Percentiles rank a stretch among this genome's conserved stretches.
phyloP scores from a whole-genome alignment of 2,329 filamentous ascomycete genomes.

The Sporothrix schenckii region DNA sequence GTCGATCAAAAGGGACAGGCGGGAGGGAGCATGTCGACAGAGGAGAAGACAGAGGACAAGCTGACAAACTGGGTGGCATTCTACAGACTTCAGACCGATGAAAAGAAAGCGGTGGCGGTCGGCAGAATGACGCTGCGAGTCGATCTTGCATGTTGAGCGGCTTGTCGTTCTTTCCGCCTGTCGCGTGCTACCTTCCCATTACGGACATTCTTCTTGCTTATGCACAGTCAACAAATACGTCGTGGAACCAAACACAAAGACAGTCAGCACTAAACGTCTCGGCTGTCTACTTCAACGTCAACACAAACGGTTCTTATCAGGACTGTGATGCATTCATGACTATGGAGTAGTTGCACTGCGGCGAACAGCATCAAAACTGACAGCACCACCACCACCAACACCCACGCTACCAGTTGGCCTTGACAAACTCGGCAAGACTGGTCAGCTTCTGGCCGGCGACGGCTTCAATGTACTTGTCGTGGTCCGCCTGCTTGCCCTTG shows the following conservation, averaged over 20 bases:
- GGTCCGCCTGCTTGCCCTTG: slow-evolving; percentile 41
- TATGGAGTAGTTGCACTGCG: too few species aligned
- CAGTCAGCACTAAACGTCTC: too few species aligned
- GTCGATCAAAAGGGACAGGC: slow-evolving; percentile 24
- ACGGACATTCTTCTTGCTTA: not conserved
- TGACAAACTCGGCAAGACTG: slow-evolving; percentile 48
- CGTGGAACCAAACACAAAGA: too few species aligned
- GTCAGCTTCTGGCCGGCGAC: slow-evolving; percentile 47
- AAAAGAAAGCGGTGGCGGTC: not conserved
- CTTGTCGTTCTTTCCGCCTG: not conserved
- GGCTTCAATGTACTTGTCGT: slow-evolving; percentile 46
- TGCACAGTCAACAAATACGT: too few species aligned
- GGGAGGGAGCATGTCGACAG: not conserved
- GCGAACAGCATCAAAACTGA: too few species aligned
- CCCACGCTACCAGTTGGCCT: slow-evolving; percentile 27
- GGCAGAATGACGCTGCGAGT: not conserved
- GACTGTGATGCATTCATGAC: too few species aligned
- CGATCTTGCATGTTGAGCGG: too few species aligned
- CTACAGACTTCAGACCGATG: too few species aligned
- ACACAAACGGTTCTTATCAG: too few species aligned
- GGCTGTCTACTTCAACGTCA: too few species aligned
- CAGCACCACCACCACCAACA: not conserved
- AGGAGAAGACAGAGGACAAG: too few species aligned
- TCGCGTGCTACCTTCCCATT: not conserved
- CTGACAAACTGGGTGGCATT: too few species aligned